Percentiles rank a stretch among this genome's conserved stretches.
Evolutionary conservation across 2,329 filamentous ascomycete species (phyloP).

Genomic region (Hymenoscyphus albidus): DNA sequence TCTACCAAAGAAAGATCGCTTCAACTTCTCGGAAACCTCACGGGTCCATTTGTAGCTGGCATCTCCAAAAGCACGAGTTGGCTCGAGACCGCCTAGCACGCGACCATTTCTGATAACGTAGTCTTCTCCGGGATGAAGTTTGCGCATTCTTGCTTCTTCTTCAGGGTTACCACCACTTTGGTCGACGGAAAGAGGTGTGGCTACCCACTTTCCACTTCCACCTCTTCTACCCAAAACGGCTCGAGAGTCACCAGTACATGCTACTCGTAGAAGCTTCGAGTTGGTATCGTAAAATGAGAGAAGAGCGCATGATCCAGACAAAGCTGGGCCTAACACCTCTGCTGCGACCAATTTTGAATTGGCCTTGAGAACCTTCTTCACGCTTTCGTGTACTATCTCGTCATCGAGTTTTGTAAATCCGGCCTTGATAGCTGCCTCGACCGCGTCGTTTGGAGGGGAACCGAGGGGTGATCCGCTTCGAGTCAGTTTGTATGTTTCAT

Average conservation of each 20-base stretch:
- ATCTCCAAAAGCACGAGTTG: constrained; percentile 91
- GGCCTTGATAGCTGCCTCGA: constrained; percentile 87
- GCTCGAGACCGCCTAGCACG: constrained; percentile 87
- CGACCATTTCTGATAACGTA: constrained; percentile 85
- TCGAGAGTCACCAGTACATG: constrained; percentile 93
- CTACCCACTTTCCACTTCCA: constrained; percentile 82
- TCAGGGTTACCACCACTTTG: constrained; percentile 88
- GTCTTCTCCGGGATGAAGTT: constrained; percentile 84
- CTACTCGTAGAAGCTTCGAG: constrained; percentile 84
- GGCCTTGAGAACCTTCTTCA: constrained; percentile 83
- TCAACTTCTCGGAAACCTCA: constrained; percentile 78
- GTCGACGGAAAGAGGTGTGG: constrained; percentile 83
- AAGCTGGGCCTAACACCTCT: constrained; percentile 83
- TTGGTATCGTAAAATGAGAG: constrained; percentile 93
- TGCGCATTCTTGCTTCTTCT: constrained; percentile 77
- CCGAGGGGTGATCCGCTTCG: constrained; percentile 50
- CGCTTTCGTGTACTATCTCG: constrained; percentile 91
- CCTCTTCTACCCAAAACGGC: constrained; percentile 83
- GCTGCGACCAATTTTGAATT: constrained; percentile 89
- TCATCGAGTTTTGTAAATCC: constrained; percentile 86
- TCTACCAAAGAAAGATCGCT: constrained; percentile 82
- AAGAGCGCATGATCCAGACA: constrained; percentile 95
- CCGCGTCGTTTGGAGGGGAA: constrained; percentile 71
- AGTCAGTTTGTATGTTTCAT: constrained; percentile 81
- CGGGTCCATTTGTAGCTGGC: constrained; percentile 94